Evolutionary conservation across 257 asterid genomes (phyloP), one percentile per base, ranked within the genome.

Genomic region (Plantago elongata): DNA sequence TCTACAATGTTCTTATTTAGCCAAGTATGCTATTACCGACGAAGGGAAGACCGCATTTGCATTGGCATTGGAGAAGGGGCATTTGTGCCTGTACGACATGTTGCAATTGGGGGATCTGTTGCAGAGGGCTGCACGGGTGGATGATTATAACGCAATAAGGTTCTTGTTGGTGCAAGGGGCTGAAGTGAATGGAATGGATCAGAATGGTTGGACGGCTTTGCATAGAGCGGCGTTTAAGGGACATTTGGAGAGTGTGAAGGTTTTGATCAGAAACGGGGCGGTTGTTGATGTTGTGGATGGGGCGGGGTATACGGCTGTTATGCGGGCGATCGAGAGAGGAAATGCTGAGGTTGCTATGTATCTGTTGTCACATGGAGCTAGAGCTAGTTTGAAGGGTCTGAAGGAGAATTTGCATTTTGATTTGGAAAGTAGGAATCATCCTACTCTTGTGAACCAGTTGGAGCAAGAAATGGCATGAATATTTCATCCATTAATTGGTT

Each of bases 141-240:
- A 74, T 13, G 94, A 83, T 37, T 76, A 74, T 37, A 77, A 73
- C 51, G 17, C 69, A 8, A 76, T 84, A 51, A 77, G 73, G 74
- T 76, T 73, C 10, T 79, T 82, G 9, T n/a, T 89, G 38, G 80
- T 73, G 1, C 76, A 75, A 29, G 94, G 95, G 40, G 88, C 88
- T 2, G 69, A 77, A 29, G 85, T 79, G 37, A 76, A 84, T 9
- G 86, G 84, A 1, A 62, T 54, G 42, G 97, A 89, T 69, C 94
- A 86, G 52, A 86, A 87, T 38, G 97, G 94, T 1, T 89, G 95
- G 97, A 81, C 79, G 0, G 81, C 94, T 12, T 58, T 89, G 75
- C 95, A 89, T n/a, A 75, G 89, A 44, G 92, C 95, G 0, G 81
- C 85, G 0, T 87, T 79, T 48, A 89, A 84, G 68, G 97, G 94